phyloP scores from a whole-genome alignment of 345 rosid species.

The Populus ilicifolia region DNA sequence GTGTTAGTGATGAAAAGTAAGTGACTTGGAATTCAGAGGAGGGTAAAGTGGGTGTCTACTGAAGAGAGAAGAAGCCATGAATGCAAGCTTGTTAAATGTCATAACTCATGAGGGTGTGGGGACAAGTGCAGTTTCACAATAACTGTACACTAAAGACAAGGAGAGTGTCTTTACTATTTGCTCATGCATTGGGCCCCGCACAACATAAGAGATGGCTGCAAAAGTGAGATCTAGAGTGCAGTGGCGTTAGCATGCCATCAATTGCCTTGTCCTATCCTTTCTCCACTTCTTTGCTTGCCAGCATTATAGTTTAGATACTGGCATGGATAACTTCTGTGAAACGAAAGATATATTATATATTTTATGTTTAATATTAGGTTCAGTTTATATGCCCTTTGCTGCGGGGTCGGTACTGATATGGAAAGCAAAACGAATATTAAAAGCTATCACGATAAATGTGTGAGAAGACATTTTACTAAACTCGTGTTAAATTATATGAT shows the following conservation, averaged over 20 bases:
- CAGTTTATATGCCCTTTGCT: too few relatives aligned
- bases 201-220: not conserved
- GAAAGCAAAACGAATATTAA: too few relatives aligned
- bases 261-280: conserved; percentile 5
- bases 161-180: not conserved
- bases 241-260: conserved; percentile 25
- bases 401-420: too few relatives aligned
- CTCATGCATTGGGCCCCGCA: not conserved
- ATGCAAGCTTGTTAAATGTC: conserved; percentile 10
- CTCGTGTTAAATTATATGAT: too few relatives aligned
- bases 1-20: not conserved
- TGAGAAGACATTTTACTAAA: too few relatives aligned
- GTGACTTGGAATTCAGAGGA: conserved; percentile 19
- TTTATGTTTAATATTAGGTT: too few relatives aligned
- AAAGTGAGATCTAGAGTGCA: not conserved
- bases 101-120: conserved; percentile 30
- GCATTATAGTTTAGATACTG: not conserved
- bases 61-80: conserved; percentile 27
- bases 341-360: not conserved
- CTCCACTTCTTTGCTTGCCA: not conserved
- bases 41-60: not conserved
- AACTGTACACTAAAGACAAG: conserved; percentile 20
- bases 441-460: too few relatives aligned
- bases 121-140: conserved; percentile 16
- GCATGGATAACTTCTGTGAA: not conserved